Evolutionary conservation across 2,329 filamentous ascomycete species (phyloP).

Genomic region (Penicillium hordei): DNA sequence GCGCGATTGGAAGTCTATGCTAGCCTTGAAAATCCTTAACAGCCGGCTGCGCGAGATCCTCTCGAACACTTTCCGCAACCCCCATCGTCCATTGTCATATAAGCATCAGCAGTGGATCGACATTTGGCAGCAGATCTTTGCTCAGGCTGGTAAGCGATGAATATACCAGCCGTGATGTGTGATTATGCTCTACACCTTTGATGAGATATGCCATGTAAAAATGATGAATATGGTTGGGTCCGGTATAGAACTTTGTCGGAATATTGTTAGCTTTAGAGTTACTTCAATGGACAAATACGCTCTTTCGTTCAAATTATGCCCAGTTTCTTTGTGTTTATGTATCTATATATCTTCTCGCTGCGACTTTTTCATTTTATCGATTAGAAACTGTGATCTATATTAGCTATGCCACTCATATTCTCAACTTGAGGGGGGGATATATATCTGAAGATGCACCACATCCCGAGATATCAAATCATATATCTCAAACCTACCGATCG

Average conservation of each 20-base stretch:
- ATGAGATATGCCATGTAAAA: conserved; percentile 15
- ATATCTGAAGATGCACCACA: background rate
- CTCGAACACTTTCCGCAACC: conserved; percentile 60
- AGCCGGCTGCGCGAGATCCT: conserved; percentile 73
- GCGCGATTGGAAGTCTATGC: conserved; percentile 84
- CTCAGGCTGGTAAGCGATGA: conserved; percentile 33
- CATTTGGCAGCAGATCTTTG: conserved; percentile 70
- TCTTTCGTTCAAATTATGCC: background rate
- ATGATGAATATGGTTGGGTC: conserved; percentile 9
- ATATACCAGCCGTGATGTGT: background rate
- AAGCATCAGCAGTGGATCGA: conserved; percentile 74
- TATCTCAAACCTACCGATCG: too few species aligned
- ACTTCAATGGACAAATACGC: background rate
- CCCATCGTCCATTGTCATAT: conserved; percentile 47
- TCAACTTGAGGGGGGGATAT: background rate
- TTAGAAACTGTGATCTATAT: background rate
- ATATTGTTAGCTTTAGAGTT: conserved; percentile 4
- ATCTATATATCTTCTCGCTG: background rate
- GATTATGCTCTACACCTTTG: conserved; percentile 5
- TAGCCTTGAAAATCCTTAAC: conserved; percentile 81
- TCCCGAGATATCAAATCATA: background rate
- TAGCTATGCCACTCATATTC: too few species aligned
- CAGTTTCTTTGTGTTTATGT: background rate
- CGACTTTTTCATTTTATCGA: background rate
- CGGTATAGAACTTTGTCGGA: conserved; percentile 7